These are phyloP conservation scores for Angomonas ambiguus DNA, from an alignment of 208 protist species.

Conservation along the genomic window DNA sequence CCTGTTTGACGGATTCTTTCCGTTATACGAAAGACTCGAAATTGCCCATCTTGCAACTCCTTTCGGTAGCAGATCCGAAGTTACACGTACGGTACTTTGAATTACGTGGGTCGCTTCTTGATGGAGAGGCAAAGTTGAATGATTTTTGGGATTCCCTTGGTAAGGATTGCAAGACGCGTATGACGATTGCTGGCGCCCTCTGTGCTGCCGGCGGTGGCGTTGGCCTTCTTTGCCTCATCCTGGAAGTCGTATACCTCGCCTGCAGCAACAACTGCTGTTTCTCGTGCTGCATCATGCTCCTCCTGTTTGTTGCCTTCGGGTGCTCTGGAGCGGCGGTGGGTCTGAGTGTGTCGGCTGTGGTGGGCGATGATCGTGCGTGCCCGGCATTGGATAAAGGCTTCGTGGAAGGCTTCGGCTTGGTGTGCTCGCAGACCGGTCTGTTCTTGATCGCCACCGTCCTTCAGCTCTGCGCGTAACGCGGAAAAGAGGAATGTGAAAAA, in stretches of 20 bases:
- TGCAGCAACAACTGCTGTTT: slow-evolving; percentile 5
- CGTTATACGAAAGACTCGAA: neutral
- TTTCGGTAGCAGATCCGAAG: neutral
- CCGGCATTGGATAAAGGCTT: neutral
- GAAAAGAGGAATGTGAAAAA: slow-evolving; percentile 7
- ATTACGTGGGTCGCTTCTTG: neutral
- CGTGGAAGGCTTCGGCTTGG: slow-evolving; percentile 19
- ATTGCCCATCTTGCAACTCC: neutral
- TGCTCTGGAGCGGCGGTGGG: slow-evolving; percentile 11
- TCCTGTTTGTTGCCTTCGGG: slow-evolving; percentile 12
- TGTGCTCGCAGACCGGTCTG: slow-evolving; percentile 1
- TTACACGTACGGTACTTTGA: neutral
- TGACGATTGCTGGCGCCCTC: slow-evolving; percentile 7
- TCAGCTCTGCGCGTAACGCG: slow-evolving; percentile 16
- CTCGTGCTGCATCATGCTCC: neutral
- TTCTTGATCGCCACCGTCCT: slow-evolving; percentile 16
- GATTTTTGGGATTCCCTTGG: neutral
- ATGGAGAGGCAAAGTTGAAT: neutral
- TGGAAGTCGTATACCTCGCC: neutral
- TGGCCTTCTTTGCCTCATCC: neutral
- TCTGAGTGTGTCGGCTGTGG: neutral
- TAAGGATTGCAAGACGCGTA: neutral
- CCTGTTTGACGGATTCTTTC: slow-evolving; percentile 13
- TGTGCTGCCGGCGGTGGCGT: slow-evolving; percentile 6
- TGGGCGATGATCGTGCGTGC: slow-evolving; percentile 10